phyloP scores from a whole-genome alignment of 2,329 filamentous ascomycete species.

The Alternaria angustiovoidea region DNA sequence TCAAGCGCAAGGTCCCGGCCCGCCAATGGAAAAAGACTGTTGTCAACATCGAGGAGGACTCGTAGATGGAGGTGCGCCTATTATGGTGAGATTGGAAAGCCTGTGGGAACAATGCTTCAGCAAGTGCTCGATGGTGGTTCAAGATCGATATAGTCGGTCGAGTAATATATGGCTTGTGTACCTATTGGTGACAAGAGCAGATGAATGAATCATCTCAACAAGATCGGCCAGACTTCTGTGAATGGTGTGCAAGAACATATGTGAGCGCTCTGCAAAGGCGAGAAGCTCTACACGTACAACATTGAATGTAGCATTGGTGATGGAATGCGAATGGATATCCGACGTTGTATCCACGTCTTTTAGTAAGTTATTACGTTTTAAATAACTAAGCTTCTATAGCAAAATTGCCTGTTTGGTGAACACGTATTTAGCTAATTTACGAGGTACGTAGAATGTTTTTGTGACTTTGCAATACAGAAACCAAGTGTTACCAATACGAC shows the following conservation, averaged over 20 bases:
- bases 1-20: slow-evolving; percentile 59
- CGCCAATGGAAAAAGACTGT: slow-evolving; percentile 65
- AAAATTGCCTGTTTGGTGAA: no score
- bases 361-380: no score
- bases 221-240: not conserved
- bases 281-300: not conserved
- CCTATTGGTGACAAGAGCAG: not conserved
- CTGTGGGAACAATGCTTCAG: not conserved
- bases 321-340: not conserved
- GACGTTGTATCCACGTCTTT: not conserved
- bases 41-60: slow-evolving; percentile 67
- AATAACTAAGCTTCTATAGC: no score
- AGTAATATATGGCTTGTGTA: not conserved
- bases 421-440: no score
- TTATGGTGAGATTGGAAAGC: not conserved
- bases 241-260: not conserved
- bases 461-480: no score
- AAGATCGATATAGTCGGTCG: not conserved
- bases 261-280: not conserved
- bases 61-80: slow-evolving; percentile 55
- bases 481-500: no score
- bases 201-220: slow-evolving; percentile 1
- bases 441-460: no score
- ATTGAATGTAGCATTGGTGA: rapidly evolving
- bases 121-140: not conserved